phyloP scores from a whole-genome alignment of 78 protist species.

The Speleostelium caveatum region DNA sequence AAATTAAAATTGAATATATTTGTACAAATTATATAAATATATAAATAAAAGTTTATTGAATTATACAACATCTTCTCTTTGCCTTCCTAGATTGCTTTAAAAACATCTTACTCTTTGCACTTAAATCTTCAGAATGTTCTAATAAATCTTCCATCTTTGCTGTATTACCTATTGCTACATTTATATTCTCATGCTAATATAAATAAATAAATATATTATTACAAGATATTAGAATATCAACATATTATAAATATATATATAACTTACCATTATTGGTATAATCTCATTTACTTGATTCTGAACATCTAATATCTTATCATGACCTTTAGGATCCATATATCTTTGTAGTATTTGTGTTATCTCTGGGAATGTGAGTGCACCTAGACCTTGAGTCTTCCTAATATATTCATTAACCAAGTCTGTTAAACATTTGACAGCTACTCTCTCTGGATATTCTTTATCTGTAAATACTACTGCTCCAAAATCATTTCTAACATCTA shows the following conservation, averaged over 20 bases:
- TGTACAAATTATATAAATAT: neutral
- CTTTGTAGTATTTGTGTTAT: constrained; percentile 7
- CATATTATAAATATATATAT: too few species aligned
- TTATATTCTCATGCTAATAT: constrained; percentile 55
- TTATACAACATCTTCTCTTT: constrained; percentile 65
- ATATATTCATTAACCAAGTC: constrained; percentile 62
- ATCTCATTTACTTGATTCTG: constrained; percentile 69
- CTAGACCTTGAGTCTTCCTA: constrained; percentile 36
- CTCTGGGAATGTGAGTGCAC: constrained; percentile 50
- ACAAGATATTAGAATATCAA: neutral
- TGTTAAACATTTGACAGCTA: constrained; percentile 40
- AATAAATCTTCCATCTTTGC: constrained; percentile 55
- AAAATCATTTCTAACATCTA: constrained; percentile 70
- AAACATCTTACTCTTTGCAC: constrained; percentile 61
- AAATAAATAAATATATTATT: neutral
- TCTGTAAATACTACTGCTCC: constrained; percentile 77
- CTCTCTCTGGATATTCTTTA: constrained; percentile 75
- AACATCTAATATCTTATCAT: constrained; percentile 35
- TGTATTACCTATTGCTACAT: constrained; percentile 47
- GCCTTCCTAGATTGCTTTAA: constrained; percentile 64
- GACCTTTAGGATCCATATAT: constrained; percentile 14
- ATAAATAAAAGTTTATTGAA: constrained; percentile 14
- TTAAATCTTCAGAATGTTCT: constrained; percentile 49
- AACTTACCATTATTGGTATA: constrained; percentile 46
- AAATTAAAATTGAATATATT: neutral